Percentiles rank a stretch among this genome's conserved stretches.
Conservation (phyloP, 2,329 filamentous ascomycete species). For the Fusarium cyanostomum region DNA sequence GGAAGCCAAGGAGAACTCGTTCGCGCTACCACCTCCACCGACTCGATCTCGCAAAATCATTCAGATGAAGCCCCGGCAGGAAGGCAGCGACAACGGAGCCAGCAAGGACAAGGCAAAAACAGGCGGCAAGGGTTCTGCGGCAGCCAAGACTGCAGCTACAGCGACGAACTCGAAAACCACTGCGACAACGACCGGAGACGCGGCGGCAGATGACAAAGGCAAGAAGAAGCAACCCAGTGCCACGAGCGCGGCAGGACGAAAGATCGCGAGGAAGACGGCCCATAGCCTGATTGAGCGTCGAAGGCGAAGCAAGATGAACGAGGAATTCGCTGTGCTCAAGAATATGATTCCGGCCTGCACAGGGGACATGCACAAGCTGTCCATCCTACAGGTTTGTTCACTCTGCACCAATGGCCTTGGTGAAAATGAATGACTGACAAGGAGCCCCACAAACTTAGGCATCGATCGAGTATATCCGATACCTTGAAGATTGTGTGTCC, state of each 20-base stretch:
- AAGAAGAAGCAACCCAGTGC: constrained; percentile 83
- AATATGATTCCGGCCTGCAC: constrained; percentile 94
- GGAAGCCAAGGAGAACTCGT: constrained; percentile 66
- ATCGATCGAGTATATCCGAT: constrained; percentile 94
- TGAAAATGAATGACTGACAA: constrained; percentile 14
- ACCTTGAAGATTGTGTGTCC: constrained; percentile 86
- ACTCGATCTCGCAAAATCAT: constrained; percentile 96
- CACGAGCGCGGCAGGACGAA: constrained; percentile 87
- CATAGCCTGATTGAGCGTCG: constrained; percentile 94
- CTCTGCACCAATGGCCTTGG: background rate
- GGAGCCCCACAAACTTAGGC: constrained; percentile 63
- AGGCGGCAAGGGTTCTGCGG: constrained; percentile 32
- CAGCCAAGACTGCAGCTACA: constrained; percentile 23
- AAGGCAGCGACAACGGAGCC: constrained; percentile 44
- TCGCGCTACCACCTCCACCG: constrained; percentile 89
- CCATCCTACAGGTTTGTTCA: constrained; percentile 82
- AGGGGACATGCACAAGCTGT: constrained; percentile 98
- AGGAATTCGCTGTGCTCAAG: constrained; percentile 94
- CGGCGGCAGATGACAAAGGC: constrained; percentile 43
- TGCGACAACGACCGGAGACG: constrained; percentile 32
- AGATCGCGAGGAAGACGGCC: constrained; percentile 94
- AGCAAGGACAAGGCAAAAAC: constrained; percentile 39
- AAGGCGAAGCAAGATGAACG: constrained; percentile 96
- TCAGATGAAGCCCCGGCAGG: constrained; percentile 84
- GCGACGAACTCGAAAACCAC: constrained; percentile 34